These are phyloP conservation scores for Balakata baccata DNA, from an alignment of 345 rosid species.

Conservation along the genomic window DNA sequence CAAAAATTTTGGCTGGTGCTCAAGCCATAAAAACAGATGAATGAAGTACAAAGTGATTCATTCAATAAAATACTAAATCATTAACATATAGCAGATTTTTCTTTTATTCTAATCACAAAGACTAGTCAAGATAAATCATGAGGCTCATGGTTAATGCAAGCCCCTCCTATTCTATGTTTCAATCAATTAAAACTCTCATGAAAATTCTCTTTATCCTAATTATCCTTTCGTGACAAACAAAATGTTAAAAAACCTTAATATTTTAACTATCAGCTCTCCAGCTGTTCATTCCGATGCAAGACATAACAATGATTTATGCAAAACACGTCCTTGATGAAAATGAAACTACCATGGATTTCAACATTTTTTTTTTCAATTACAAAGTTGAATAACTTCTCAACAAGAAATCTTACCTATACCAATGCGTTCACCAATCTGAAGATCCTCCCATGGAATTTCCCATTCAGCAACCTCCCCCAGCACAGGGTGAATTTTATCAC, in stretches of 20 bases:
- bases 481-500: conserved; percentile 57
- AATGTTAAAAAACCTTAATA: not conserved
- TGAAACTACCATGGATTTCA: not conserved
- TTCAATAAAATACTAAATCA: not conserved
- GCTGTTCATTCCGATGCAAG: not conserved
- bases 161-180: not conserved
- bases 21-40: not conserved
- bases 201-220: not conserved
- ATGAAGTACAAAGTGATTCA: not conserved
- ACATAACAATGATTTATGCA: not conserved
- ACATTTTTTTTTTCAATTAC: not conserved
- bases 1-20: not conserved
- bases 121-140: not conserved
- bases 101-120: not conserved
- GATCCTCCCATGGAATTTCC: conserved; percentile 96
- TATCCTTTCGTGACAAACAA: not conserved
- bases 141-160: not conserved
- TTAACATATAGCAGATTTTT: not conserved
- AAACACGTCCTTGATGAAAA: not conserved
- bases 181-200: not conserved
- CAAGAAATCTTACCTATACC: conserved; percentile 75
- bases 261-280: not conserved
- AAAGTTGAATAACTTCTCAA: conserved; percentile 6
- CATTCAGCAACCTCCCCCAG: conserved; percentile 79
- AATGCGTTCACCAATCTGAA: conserved; percentile 94